Evolutionary conservation across 2,329 filamentous ascomycete genomes (phyloP), one percentile per base, ranked within the genome.

Genomic region (Cryoendolithus antarcticus): DNA sequence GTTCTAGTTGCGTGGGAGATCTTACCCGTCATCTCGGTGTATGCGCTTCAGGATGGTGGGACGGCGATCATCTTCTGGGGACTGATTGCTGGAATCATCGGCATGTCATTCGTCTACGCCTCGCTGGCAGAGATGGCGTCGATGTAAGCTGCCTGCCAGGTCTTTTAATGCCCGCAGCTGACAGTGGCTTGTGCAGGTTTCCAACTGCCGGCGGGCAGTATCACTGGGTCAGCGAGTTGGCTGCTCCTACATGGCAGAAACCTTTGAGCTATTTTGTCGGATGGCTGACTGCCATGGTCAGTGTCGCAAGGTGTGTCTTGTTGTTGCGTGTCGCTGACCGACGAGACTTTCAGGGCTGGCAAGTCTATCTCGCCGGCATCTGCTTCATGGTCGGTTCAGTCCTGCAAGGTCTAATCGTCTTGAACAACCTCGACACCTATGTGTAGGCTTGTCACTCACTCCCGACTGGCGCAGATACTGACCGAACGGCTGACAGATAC

Each of bases 291-390:
- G 24, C 24, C 24, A 27, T 31, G 42, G 30, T 13, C 37, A 40
- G n/a, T 39, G 37, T 30, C 37, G 41, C 11, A 37, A 35, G 57
- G 59, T 62, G 1, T 59, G 24, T 7, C 7, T 27, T 27, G 6
- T 7, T 8, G 24, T 7, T 27, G 6, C 24, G 24, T 27, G 24
- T 27, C 24, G 24, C 24, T 8, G 24, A 27, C 24, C 6, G 24
- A 27, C 24, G 24, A 8, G 5, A 27, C 7, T 8, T 27, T 8
- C 24, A 27, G 24, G 49, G 48, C n/a, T 67, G 65, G 65, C 62
- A 67, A 44, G 60, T 58, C 37, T 61, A 60, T 12, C 56, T 64
- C n/a, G 61, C 63, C 4, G 54, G 59, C 3, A 61, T 63, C 35
- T 56, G 56, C 3, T 65, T 63, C 49, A 54, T 68, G 24, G 61